Percentiles rank a stretch among this genome's conserved stretches.
Evolutionary conservation across 768 basidiomycete species (phyloP).

Genomic region (Dioszegia hungarica): DNA sequence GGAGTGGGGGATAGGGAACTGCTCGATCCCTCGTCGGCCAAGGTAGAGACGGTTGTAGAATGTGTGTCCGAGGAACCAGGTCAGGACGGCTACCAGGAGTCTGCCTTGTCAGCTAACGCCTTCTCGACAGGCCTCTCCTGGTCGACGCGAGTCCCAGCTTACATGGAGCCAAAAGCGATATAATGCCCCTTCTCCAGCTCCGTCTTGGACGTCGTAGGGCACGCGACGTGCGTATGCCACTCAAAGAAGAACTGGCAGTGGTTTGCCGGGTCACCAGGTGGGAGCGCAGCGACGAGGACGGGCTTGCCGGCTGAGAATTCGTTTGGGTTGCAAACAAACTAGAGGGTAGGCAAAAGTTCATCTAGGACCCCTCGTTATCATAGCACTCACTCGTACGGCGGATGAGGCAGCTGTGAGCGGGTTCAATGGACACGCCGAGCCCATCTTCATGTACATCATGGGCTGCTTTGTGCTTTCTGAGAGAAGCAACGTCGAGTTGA

Average conservation of each 20-base stretch:
- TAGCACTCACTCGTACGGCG: slow-evolving; percentile 52
- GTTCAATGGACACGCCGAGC: slow-evolving; percentile 61
- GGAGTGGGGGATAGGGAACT: slow-evolving; percentile 56
- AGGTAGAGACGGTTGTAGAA: slow-evolving; percentile 76
- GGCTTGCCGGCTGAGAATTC: slow-evolving; percentile 59
- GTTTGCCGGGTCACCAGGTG: slow-evolving; percentile 55
- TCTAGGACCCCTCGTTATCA: too few species aligned
- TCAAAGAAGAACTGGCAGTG: slow-evolving; percentile 78
- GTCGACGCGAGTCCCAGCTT: slow-evolving; percentile 43
- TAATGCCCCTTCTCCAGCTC: slow-evolving; percentile 54
- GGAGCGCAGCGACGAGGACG: slow-evolving; percentile 63
- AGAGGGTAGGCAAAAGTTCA: slow-evolving; percentile 16
- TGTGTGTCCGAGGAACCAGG: slow-evolving; percentile 65
- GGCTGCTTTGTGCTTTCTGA: slow-evolving; percentile 56
- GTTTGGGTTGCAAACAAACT: slow-evolving; percentile 70
- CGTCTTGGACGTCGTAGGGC: slow-evolving; percentile 59
- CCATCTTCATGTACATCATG: slow-evolving; percentile 58
- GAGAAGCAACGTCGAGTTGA: slow-evolving; percentile 61
- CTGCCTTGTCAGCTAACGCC: slow-evolving; percentile 51
- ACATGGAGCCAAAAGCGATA: slow-evolving; percentile 60
- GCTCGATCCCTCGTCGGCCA: slow-evolving; percentile 64
- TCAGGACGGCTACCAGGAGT: slow-evolving; percentile 56
- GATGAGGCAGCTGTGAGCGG: slow-evolving; percentile 58
- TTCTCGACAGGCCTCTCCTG: too few species aligned
- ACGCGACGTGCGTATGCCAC: slow-evolving; percentile 81